These are phyloP conservation scores for Hansenula lynferdii DNA, from an alignment of 1,139 yeast genomes.

Conservation along the genomic window DNA sequence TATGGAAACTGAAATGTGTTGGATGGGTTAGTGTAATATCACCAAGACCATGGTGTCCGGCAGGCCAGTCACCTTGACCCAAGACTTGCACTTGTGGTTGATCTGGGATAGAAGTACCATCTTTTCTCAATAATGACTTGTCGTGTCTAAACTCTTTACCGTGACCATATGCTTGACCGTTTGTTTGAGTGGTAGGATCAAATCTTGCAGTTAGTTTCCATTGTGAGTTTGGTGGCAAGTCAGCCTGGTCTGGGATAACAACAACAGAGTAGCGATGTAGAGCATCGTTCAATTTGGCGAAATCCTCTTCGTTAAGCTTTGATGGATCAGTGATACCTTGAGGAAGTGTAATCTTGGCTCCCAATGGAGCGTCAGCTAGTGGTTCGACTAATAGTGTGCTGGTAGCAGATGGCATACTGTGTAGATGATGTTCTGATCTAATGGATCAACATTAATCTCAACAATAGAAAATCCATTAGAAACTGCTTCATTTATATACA, in stretches of 20 bases:
- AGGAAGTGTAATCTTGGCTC: constrained; percentile 64
- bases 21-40: constrained; percentile 74
- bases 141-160: constrained; percentile 79
- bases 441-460: too few relatives aligned
- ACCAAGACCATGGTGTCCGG: constrained; percentile 65
- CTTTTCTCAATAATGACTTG: constrained; percentile 71
- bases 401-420: constrained; percentile 7
- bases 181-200: constrained; percentile 60
- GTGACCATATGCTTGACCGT: constrained; percentile 69
- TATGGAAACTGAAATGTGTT: constrained; percentile 76
- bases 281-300: constrained; percentile 55
- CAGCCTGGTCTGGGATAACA: constrained; percentile 65
- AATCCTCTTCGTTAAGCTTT: constrained; percentile 59
- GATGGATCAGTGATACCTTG: constrained; percentile 71
- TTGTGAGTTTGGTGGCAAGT: constrained; percentile 68
- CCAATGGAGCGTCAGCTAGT: constrained; percentile 47
- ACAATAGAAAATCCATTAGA: too few relatives aligned
- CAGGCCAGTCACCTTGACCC: constrained; percentile 73
- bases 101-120: constrained; percentile 70
- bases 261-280: constrained; percentile 64
- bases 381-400: constrained; percentile 36
- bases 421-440: not conserved
- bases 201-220: constrained; percentile 68
- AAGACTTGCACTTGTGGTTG: constrained; percentile 89
- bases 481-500: not conserved